These are phyloP conservation scores for Candida multigemmis DNA, from an alignment of 805 yeast genomes.

Conservation along the genomic window DNA sequence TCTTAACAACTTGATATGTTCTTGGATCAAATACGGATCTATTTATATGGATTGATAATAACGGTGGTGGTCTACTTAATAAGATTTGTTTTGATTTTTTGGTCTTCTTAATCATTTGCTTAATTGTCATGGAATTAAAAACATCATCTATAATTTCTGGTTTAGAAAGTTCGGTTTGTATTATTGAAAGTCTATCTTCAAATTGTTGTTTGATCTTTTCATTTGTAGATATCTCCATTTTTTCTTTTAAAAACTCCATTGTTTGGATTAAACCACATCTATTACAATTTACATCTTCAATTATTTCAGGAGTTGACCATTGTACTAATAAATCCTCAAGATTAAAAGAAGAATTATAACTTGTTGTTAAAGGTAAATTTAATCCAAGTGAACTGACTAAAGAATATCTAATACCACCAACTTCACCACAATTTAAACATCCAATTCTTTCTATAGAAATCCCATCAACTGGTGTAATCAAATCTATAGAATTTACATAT, in stretches of 20 bases:
- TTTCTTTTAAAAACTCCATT: slow-evolving; percentile 34
- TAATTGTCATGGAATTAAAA: slow-evolving; percentile 64
- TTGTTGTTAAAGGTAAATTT: slow-evolving; percentile 43
- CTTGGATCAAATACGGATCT: slow-evolving; percentile 88
- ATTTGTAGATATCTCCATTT: slow-evolving; percentile 39
- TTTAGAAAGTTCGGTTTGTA: slow-evolving; percentile 42
- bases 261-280: slow-evolving; percentile 75
- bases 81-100: slow-evolving; percentile 78
- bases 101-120: slow-evolving; percentile 64
- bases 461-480: slow-evolving; percentile 90
- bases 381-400: slow-evolving; percentile 68
- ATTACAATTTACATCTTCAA: slow-evolving; percentile 91
- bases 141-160: slow-evolving; percentile 74
- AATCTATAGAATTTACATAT: slow-evolving; percentile 42
- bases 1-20: slow-evolving; percentile 76
- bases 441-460: slow-evolving; percentile 82
- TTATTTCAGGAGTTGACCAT: slow-evolving; percentile 75
- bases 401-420: slow-evolving; percentile 83
- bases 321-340: slow-evolving; percentile 48
- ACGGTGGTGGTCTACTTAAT: slow-evolving; percentile 74
- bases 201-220: slow-evolving; percentile 21
- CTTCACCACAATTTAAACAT: slow-evolving; percentile 85
- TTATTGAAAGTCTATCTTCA: slow-evolving; percentile 16
- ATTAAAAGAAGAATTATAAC: slow-evolving; percentile 20
- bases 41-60: slow-evolving; percentile 79